Base-by-base conservation (phyloP, 1,284 basidiomycete genomes). In the Heterobasidion annosum region DNA sequence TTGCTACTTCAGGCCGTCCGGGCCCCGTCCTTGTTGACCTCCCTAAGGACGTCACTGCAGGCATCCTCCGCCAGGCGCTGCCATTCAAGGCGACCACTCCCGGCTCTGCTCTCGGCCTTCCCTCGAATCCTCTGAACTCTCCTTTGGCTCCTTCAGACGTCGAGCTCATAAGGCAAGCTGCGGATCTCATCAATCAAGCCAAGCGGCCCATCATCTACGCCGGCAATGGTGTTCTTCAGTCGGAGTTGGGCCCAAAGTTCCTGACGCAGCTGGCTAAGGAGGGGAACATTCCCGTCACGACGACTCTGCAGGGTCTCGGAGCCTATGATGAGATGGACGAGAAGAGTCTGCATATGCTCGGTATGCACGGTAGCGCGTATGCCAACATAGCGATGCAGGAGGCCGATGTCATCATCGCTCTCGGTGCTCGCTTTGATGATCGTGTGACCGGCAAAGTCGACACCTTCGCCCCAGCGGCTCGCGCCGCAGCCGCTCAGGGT, bases 341-440 rank as follows among this genome's bases (percentile, higher is more conserved):
- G 55, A 85, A 83, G 68, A 88, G 88, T 61, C 74, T 99, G 66
- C 94, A 98, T 72, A 98, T 99, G 96, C 84, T 99, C 55, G 96
- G 96, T 61, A 98, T 99, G 96, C 96, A 99, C 75, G 97, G 97
- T 4, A 87, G 86, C 13, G 94, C 95, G 1, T 98, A 98, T 65
- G 96, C 97, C 65, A 99, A 99, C 75, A 74, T 97, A 53, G 95
- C 96, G 2, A 98, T 99, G 82, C 96, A 99, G 72, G 77, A 91
- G 55, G 97, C 97, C 34, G 97, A 99, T 67, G 87, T 99, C 52
- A 92, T 99, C 74, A 96, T 99, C 62, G 96, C 95, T 35, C 86
- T 99, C 34, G 96, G 97, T 57, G 93, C 84, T 15, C 84, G 96
- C 53, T 99, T 99, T 70, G 96, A 99, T 68, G 97, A 99, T 72